These are phyloP conservation scores for Microbotryum intermedium DNA, from an alignment of 1,284 basidiomycete genomes.

Conservation along the genomic window DNA sequence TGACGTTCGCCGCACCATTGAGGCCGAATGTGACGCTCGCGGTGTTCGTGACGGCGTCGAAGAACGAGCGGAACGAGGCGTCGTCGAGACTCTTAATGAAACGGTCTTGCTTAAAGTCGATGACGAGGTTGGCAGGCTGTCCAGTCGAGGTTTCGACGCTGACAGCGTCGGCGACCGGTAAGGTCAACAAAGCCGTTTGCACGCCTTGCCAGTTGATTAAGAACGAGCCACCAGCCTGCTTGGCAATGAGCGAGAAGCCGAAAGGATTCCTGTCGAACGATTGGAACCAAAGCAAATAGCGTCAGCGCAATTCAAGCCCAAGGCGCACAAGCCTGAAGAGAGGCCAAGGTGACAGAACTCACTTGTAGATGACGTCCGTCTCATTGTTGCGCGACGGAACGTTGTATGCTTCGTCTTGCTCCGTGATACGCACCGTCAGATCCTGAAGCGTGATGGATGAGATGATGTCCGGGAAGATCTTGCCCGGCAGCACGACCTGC, in stretches of 20 bases:
- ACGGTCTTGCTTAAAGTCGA: slow-evolving; percentile 11
- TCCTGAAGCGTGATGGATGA: slow-evolving; percentile 54
- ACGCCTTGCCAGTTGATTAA: slow-evolving; percentile 21
- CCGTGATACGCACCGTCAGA: slow-evolving; percentile 51
- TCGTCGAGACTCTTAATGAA: slow-evolving; percentile 16
- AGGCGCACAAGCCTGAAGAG: background rate
- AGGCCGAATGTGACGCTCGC: slow-evolving; percentile 13
- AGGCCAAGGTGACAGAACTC: background rate
- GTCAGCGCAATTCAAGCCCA: no score
- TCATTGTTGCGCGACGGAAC: slow-evolving; percentile 53
- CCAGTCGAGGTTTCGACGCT: slow-evolving; percentile 20
- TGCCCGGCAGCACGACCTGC: slow-evolving; percentile 56
- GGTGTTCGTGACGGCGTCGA: slow-evolving; percentile 21
- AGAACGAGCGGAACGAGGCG: slow-evolving; percentile 12
- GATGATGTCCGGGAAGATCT: slow-evolving; percentile 59
- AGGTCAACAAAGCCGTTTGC: slow-evolving; percentile 13
- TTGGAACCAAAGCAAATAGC: no score
- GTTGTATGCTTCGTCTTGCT: slow-evolving; percentile 50
- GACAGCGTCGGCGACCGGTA: slow-evolving; percentile 17
- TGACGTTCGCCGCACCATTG: slow-evolving; percentile 40
- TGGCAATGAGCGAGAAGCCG: slow-evolving; percentile 52
- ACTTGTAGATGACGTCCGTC: slow-evolving; percentile 47
- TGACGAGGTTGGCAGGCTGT: slow-evolving; percentile 17
- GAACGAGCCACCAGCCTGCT: slow-evolving; percentile 17
- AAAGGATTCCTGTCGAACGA: slow-evolving; percentile 61